Percentiles rank a stretch among this genome's conserved stretches.
These are phyloP conservation scores for Spinacia oleracea DNA, from an alignment of 179 eudicot genomes.

Conservation along the genomic window DNA sequence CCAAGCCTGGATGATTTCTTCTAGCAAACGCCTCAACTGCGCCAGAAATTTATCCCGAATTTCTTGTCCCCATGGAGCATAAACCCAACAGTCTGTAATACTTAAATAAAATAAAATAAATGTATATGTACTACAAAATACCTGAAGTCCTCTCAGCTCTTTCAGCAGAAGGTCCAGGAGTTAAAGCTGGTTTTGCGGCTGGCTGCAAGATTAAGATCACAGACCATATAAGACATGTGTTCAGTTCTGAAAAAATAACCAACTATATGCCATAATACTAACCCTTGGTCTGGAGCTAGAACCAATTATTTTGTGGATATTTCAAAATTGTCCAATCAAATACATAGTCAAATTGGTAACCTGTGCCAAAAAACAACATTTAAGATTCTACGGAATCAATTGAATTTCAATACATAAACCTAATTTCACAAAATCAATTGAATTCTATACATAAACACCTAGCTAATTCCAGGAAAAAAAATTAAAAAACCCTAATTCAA, in stretches of 20 bases:
- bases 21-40: slow-evolving; percentile 55
- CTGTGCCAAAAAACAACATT: slow-evolving; percentile 34
- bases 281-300: slow-evolving; percentile 52
- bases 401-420: no score
- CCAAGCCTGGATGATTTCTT: slow-evolving; percentile 47
- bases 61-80: slow-evolving; percentile 51
- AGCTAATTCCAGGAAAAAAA: no score
- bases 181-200: no score
- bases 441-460: no score
- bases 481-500: no score
- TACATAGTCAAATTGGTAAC: slow-evolving; percentile 69
- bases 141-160: no score
- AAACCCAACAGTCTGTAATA: slow-evolving; percentile 2
- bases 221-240: slow-evolving; percentile 3
- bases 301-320: slow-evolving; percentile 60
- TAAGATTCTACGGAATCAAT: no score
- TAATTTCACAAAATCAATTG: no score
- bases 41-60: slow-evolving; percentile 52
- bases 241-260: not conserved
- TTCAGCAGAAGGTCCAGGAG: no score
- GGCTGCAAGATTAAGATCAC: no score
- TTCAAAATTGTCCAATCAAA: slow-evolving; percentile 72
- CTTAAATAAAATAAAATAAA: no score
- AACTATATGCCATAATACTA: slow-evolving; percentile 18
- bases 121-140: no score